These are phyloP conservation scores for Colletotrichum tropicale DNA, from an alignment of 2,329 filamentous ascomycete species.

Conservation along the genomic window DNA sequence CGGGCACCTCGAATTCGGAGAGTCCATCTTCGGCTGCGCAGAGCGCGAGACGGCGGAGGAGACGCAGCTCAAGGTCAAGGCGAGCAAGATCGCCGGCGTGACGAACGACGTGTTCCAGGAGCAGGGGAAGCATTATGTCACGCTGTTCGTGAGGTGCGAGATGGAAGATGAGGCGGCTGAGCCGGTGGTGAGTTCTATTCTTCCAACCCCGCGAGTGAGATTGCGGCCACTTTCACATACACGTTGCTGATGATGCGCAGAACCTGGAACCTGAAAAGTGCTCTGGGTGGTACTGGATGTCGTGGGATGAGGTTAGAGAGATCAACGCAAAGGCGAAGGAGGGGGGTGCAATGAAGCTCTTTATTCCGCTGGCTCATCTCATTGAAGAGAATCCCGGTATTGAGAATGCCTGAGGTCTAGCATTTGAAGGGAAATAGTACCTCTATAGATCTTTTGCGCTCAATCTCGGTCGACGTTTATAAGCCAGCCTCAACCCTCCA, in stretches of 20 bases:
- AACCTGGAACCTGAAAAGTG: conserved; percentile 55
- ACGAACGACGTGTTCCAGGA: conserved; percentile 70
- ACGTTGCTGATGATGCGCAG: conserved; percentile 26
- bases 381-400: conserved; percentile 27
- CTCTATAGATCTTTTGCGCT: not conserved
- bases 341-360: conserved; percentile 27
- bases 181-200: conserved; percentile 56
- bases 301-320: conserved; percentile 45
- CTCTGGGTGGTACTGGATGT: conserved; percentile 52
- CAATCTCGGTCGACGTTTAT: not conserved
- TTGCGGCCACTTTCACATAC: no score
- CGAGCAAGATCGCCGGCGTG: conserved; percentile 58
- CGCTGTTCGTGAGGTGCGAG: conserved; percentile 67
- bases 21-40: conserved; percentile 66
- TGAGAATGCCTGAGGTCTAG: not conserved
- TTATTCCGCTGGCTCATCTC: conserved; percentile 36
- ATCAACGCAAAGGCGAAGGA: not conserved
- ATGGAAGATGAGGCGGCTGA: conserved; percentile 50
- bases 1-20: conserved; percentile 75
- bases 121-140: conserved; percentile 75
- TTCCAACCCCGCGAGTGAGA: no score
- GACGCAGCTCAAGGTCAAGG: conserved; percentile 63
- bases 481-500: not conserved
- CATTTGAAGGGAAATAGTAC: not conserved
- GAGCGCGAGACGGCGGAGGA: conserved; percentile 73